Conservation (phyloP, 2,329 filamentous ascomycete genomes). For the Trichoderma sp. region DNA sequence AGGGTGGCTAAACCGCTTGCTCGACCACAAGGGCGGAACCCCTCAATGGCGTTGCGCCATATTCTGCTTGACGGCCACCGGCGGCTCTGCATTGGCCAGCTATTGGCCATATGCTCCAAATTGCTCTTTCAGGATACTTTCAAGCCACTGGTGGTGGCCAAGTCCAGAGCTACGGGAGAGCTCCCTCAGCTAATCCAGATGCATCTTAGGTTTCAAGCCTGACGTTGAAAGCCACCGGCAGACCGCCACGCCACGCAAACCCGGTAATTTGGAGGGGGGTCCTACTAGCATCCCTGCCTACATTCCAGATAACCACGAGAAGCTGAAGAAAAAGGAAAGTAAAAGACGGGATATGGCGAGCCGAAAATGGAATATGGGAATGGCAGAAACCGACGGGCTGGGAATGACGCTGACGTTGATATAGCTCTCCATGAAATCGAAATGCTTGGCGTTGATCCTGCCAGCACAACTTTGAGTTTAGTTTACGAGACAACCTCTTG, state of each 20-base stretch:
- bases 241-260: constrained; percentile 22
- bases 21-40: background rate
- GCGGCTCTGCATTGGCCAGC: constrained; percentile 8
- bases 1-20: background rate
- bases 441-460: constrained; percentile 12
- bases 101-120: constrained; percentile 4
- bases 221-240: constrained; percentile 14
- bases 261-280: constrained; percentile 4
- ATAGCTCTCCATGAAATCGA: background rate
- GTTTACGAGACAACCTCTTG: background rate
- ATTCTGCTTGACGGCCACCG: background rate
- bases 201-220: constrained; percentile 7
- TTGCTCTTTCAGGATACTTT: background rate
- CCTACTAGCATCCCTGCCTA: background rate
- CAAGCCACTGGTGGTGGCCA: constrained; percentile 2
- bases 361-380: background rate
- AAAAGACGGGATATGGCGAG: background rate
- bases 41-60: background rate
- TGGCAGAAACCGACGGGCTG: constrained; percentile 15
- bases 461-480: constrained; percentile 1
- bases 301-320: constrained; percentile 12
- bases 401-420: constrained; percentile 13
- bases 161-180: constrained; percentile 14
- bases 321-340: background rate
- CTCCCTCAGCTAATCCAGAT: constrained; percentile 11